Percentiles rank a stretch among this genome's conserved stretches.
These are phyloP conservation scores for Musa troglodytarum DNA, from an alignment of 176 grass and related monocot genomes.

Conservation along the genomic window DNA sequence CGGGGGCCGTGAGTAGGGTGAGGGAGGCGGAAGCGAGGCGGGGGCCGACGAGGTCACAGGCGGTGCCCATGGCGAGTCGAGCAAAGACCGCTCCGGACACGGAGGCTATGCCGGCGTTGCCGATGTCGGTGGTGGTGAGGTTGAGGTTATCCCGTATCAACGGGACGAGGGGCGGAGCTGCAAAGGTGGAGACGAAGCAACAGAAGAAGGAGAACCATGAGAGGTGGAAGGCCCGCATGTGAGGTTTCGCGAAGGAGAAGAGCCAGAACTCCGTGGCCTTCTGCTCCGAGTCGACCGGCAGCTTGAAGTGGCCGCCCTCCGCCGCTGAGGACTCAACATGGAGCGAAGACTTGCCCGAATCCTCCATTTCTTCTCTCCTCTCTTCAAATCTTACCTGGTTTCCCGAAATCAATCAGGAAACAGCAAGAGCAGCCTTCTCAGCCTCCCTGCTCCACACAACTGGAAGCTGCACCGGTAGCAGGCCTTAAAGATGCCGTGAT, in stretches of 20 bases:
- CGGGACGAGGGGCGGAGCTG: slow-evolving; percentile 72
- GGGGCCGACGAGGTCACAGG: slow-evolving; percentile 77
- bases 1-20: slow-evolving; percentile 73
- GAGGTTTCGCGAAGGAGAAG: slow-evolving; percentile 64
- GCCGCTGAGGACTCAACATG: not conserved
- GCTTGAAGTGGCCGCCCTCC: slow-evolving; percentile 27
- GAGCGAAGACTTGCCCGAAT: not conserved
- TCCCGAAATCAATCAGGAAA: no score
- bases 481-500: no score
- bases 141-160: slow-evolving; percentile 77
- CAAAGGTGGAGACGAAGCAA: slow-evolving; percentile 91
- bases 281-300: slow-evolving; percentile 84
- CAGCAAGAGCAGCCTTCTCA: no score
- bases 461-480: no score
- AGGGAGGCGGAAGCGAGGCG: slow-evolving; percentile 64
- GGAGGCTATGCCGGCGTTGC: slow-evolving; percentile 89
- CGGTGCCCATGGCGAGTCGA: slow-evolving; percentile 84
- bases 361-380: slow-evolving; percentile 7
- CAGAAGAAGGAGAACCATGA: slow-evolving; percentile 99
- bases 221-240: slow-evolving; percentile 86
- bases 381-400: not conserved
- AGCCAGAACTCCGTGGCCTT: slow-evolving; percentile 93
- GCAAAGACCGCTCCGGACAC: slow-evolving; percentile 86
- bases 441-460: no score
- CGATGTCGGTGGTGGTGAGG: slow-evolving; percentile 67